These are phyloP conservation scores for Aspergillus taichungensis DNA, from an alignment of 495 filamentous ascomycete species.

Conservation along the genomic window DNA sequence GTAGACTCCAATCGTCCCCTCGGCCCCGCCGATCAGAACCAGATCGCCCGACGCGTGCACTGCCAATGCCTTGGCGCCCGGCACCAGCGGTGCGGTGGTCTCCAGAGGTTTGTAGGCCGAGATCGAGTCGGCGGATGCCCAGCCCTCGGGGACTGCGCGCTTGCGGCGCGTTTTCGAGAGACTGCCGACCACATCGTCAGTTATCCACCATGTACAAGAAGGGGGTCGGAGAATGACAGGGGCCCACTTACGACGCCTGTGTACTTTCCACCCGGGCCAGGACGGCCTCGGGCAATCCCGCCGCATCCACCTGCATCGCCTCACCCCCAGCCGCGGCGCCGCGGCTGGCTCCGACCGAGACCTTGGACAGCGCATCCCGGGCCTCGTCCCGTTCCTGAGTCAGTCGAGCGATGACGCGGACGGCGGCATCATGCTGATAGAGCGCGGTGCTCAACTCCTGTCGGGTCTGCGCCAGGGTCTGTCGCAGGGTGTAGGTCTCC, in stretches of 20 bases:
- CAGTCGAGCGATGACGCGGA: slow-evolving; percentile 83
- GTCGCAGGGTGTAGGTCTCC: slow-evolving; percentile 79
- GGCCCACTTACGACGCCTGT: slow-evolving; percentile 58
- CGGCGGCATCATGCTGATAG: slow-evolving; percentile 93
- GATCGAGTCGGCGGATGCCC: slow-evolving; percentile 70
- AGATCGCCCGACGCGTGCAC: slow-evolving; percentile 56
- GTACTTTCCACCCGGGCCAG: slow-evolving; percentile 66
- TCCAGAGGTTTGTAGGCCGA: slow-evolving; percentile 52
- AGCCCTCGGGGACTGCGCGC: slow-evolving; percentile 73
- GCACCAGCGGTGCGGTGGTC: slow-evolving; percentile 54
- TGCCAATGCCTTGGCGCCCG: slow-evolving; percentile 56
- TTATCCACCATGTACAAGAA: not conserved
- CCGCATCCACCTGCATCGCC: slow-evolving; percentile 82
- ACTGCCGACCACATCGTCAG: slow-evolving; percentile 34
- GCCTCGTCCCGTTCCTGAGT: slow-evolving; percentile 88
- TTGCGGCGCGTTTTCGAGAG: slow-evolving; percentile 80
- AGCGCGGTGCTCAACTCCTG: slow-evolving; percentile 90
- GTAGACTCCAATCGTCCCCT: slow-evolving; percentile 72
- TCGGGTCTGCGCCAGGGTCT: slow-evolving; percentile 79
- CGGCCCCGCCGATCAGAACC: slow-evolving; percentile 68
- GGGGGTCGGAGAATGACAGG: not conserved
- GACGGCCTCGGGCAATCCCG: slow-evolving; percentile 62
- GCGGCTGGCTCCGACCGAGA: slow-evolving; percentile 58
- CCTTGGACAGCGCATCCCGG: slow-evolving; percentile 78
- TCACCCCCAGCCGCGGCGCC: slow-evolving; percentile 52